Evolutionary conservation across 1,284 basidiomycete genomes (phyloP).

Genomic region (Malassezia yamatoensis): DNA sequence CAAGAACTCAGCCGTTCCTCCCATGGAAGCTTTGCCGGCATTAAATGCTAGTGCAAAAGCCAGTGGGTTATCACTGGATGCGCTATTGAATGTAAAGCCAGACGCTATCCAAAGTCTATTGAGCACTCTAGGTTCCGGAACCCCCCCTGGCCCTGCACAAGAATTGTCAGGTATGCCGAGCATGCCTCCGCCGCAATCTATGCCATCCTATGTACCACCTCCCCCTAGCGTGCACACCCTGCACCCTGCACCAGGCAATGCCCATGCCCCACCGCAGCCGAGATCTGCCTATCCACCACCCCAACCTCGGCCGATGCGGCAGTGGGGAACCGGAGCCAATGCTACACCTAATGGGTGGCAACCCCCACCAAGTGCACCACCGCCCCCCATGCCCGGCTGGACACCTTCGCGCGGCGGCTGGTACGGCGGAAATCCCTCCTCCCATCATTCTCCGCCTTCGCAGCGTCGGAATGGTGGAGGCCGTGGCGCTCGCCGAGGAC

Average conservation of each 20-base stretch:
- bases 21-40: background rate
- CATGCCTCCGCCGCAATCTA: background rate
- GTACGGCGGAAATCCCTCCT: slow-evolving; percentile 13
- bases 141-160: background rate
- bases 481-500: too few species aligned
- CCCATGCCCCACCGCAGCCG: background rate
- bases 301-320: slow-evolving; percentile 13
- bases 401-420: slow-evolving; percentile 9
- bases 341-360: background rate
- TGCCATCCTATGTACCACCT: background rate
- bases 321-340: slow-evolving; percentile 5
- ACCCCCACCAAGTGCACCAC: background rate
- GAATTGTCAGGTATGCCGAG: background rate
- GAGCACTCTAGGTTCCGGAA: slow-evolving; percentile 6
- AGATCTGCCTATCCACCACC: background rate
- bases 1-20: background rate
- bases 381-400: background rate
- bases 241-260: background rate
- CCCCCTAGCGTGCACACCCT: background rate
- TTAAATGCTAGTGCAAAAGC: background rate
- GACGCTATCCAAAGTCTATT: slow-evolving; percentile 17
- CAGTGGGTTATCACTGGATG: slow-evolving; percentile 10
- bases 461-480: too few species aligned
- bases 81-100: slow-evolving; percentile 16
- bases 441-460: too few species aligned